phyloP scores from a whole-genome alignment of 2,329 filamentous ascomycete genomes.

The Penicillium thymicola region DNA sequence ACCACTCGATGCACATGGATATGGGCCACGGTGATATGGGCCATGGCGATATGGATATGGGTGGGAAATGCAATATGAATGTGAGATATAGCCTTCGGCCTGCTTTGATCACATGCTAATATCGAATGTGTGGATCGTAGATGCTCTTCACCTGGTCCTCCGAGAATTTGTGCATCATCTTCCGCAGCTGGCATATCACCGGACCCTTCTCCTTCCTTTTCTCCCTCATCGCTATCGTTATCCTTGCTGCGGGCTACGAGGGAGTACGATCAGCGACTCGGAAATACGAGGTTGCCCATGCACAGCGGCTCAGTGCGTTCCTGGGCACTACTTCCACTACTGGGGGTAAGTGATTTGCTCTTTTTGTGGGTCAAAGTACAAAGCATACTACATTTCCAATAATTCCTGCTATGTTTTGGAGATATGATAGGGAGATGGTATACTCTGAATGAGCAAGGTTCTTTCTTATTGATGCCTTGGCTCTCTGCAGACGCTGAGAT shows the following conservation, averaged over 20 bases:
- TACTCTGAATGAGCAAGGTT: constrained; percentile 22
- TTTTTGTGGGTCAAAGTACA: neutral
- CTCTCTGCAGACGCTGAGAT: constrained; percentile 36
- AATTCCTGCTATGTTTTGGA: neutral
- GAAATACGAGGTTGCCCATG: constrained; percentile 64
- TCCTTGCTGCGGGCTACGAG: constrained; percentile 90
- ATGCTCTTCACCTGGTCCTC: constrained; percentile 99
- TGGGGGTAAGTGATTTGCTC: constrained; percentile 31
- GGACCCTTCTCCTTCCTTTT: constrained; percentile 70
- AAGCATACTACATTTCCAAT: neutral
- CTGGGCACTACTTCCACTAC: constrained; percentile 28
- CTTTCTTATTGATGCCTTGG: constrained; percentile 29
- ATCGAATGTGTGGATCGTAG: constrained; percentile 46
- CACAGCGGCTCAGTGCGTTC: constrained; percentile 50
- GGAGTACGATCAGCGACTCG: constrained; percentile 73
- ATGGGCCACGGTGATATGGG: constrained; percentile 51
- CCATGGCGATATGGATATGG: constrained; percentile 58
- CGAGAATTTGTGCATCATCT: constrained; percentile 91
- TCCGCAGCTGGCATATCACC: constrained; percentile 82
- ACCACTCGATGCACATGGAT: constrained; percentile 45
- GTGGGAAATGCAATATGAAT: constrained; percentile 81
- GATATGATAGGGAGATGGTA: constrained; percentile 11
- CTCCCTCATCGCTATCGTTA: constrained; percentile 77
- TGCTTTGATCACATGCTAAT: constrained; percentile 1
- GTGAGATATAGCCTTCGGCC: constrained; percentile 49